phyloP scores from a whole-genome alignment of 768 basidiomycete species.

The Cystofilobasidium bisporidii region DNA sequence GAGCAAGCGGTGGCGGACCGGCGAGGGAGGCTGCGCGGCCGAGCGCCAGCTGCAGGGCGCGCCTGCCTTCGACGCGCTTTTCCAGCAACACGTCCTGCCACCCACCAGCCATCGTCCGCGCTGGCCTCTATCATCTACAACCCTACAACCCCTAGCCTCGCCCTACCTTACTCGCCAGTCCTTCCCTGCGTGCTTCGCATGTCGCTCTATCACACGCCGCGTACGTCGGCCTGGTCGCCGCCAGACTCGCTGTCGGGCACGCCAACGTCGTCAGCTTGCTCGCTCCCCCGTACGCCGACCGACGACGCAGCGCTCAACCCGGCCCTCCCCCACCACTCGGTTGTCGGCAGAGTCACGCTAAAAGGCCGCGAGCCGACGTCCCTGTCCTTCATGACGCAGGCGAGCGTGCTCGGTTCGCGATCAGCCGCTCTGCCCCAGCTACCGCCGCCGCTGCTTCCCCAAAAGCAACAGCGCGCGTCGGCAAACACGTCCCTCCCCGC shows the following conservation, averaged over 20 bases:
- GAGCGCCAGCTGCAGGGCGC: too few relatives aligned
- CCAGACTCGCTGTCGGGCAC: neutral
- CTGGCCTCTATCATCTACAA: too few relatives aligned
- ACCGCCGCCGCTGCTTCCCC: neutral
- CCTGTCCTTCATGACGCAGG: neutral
- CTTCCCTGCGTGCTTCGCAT: neutral
- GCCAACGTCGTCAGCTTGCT: neutral
- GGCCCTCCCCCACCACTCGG: neutral
- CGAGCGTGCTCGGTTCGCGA: neutral
- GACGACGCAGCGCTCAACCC: neutral
- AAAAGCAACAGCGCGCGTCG: too few relatives aligned
- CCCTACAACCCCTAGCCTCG: too few relatives aligned
- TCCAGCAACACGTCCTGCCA: too few relatives aligned
- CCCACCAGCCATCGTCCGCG: too few relatives aligned
- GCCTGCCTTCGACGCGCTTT: too few relatives aligned
- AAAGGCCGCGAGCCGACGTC: too few relatives aligned
- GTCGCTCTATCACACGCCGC: neutral
- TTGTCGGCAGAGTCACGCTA: too few relatives aligned
- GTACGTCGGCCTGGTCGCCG: neutral
- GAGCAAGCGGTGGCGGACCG: too few relatives aligned
- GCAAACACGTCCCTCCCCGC: neutral
- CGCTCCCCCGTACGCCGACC: constrained; percentile 4
- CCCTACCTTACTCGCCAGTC: too few relatives aligned
- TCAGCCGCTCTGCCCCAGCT: neutral
- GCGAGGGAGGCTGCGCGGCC: too few relatives aligned